Evolutionary conservation across 768 basidiomycete species (phyloP), one percentile per base, ranked within the genome.

Genomic region (Panaeolus papilionaceus): DNA sequence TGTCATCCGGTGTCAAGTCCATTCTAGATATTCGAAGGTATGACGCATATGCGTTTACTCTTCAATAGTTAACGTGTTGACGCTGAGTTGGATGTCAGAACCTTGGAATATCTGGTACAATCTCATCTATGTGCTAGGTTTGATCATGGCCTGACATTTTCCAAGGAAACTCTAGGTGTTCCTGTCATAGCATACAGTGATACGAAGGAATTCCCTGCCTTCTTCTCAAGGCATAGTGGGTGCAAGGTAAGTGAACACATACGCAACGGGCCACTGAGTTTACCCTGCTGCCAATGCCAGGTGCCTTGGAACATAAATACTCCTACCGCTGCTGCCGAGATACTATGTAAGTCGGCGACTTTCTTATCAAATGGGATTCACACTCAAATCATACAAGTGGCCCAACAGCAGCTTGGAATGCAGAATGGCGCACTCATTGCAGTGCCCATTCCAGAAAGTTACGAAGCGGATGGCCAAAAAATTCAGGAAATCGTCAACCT

Each of bases 1-100:
- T 99, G 10, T 97, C 96, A 18, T 92, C 96, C 10, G 98, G 98
- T 11, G 90, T 94, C 20, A 99, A 99, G 77, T 94, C 93, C 0
- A 98, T 99, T 68, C 78, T 99, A 49, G 98, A 99, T 76, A 96
- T 99, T 67, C 92, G 92, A 67, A 86, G 87, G 92, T 88, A 65
- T 8, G 65, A 80, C 68, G n/a, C 23, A n/a, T 54, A 18, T 18
- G 33, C 1, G 23, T 16, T 47, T 3, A 61, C 16, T 64, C 44
- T 38, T 58, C n/a, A 26, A 18, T 1, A 58, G 33, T 37, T 58
- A 10, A 3, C 1, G 9, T 7, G 14, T 33, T 58, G 26, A 58
- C 28, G 33, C 28, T 0, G 54, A 18, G 28, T 58, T 58, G 16
- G 26, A 38, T 63, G n/a, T 18, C 64, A 93, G 92, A 74, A 94